Evolutionary conservation across 2,329 filamentous ascomycete species (phyloP).

Genomic region (Penicillium sumatraense): DNA sequence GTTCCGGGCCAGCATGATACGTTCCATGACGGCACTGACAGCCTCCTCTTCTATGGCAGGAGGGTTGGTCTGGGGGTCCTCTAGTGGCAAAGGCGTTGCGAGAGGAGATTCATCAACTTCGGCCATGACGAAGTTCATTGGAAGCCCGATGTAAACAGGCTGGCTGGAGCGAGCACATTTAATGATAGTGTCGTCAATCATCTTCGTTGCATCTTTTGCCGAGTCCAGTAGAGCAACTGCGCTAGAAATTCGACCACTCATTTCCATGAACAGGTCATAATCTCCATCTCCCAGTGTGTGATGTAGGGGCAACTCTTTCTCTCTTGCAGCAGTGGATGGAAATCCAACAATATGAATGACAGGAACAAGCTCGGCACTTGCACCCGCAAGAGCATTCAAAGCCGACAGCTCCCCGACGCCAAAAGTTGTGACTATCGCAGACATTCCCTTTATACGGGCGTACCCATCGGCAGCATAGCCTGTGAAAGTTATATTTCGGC

Average conservation of each 20-base stretch:
- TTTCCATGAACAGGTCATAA: slow-evolving; percentile 67
- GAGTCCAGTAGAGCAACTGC: slow-evolving; percentile 65
- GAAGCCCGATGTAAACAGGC: slow-evolving; percentile 80
- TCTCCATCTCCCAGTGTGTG: slow-evolving; percentile 74
- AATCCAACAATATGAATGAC: slow-evolving; percentile 64
- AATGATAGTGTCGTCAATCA: slow-evolving; percentile 75
- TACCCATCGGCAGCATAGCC: slow-evolving; percentile 77
- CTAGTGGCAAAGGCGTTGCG: slow-evolving; percentile 63
- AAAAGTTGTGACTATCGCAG: slow-evolving; percentile 71
- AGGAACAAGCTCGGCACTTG: slow-evolving; percentile 71
- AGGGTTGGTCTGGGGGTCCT: slow-evolving; percentile 64
- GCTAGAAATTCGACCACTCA: slow-evolving; percentile 72
- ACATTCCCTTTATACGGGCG: slow-evolving; percentile 69
- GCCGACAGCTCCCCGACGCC: slow-evolving; percentile 61
- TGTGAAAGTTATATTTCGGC: slow-evolving; percentile 13
- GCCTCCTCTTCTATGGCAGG: slow-evolving; percentile 59
- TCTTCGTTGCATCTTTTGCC: slow-evolving; percentile 66
- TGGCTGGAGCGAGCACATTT: slow-evolving; percentile 72
- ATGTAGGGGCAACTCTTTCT: slow-evolving; percentile 52
- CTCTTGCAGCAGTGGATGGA: slow-evolving; percentile 47
- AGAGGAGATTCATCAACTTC: slow-evolving; percentile 73
- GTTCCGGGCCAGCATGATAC: slow-evolving; percentile 70
- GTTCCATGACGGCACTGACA: slow-evolving; percentile 71
- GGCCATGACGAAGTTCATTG: slow-evolving; percentile 75
- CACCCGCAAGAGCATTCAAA: slow-evolving; percentile 72